phyloP scores from a whole-genome alignment of 225 moss, liverwort and hornwort species.

The Physcomitrium patens region DNA sequence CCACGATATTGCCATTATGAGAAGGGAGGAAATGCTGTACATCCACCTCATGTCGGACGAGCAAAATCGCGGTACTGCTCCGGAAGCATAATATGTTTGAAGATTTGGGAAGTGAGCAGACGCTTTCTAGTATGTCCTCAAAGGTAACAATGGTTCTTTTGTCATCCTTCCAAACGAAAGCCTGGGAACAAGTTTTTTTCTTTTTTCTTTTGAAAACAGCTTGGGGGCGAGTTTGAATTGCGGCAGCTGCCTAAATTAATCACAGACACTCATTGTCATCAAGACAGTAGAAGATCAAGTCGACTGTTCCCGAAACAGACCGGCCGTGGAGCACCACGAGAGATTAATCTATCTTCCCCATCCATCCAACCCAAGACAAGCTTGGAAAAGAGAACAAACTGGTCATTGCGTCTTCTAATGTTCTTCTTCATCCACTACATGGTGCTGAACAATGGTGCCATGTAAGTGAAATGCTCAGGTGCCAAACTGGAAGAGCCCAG shows the following conservation, averaged over 20 bases:
- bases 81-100: slow-evolving; percentile 18
- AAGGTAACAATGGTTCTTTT: background rate
- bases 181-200: too few relatives aligned
- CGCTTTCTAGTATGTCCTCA: slow-evolving; percentile 7
- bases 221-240: slow-evolving; percentile 3
- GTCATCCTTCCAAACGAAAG: slow-evolving; percentile 1
- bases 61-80: slow-evolving; percentile 13
- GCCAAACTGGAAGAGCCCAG: slow-evolving; percentile 19
- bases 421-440: background rate
- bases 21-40: background rate
- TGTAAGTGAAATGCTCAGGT: background rate
- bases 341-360: background rate
- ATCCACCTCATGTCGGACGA: background rate
- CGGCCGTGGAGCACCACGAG: background rate
- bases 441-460: background rate
- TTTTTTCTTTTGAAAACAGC: too few relatives aligned
- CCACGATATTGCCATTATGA: background rate
- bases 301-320: background rate
- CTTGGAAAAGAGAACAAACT: slow-evolving; percentile 20
- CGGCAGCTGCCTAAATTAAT: background rate
- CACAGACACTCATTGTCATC: background rate
- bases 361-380: slow-evolving; percentile 36
- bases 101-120: background rate
- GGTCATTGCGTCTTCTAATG: background rate
- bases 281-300: slow-evolving; percentile 19